Conservation (phyloP, 768 basidiomycete genomes). For the Hemileccinum rubropunctum region DNA sequence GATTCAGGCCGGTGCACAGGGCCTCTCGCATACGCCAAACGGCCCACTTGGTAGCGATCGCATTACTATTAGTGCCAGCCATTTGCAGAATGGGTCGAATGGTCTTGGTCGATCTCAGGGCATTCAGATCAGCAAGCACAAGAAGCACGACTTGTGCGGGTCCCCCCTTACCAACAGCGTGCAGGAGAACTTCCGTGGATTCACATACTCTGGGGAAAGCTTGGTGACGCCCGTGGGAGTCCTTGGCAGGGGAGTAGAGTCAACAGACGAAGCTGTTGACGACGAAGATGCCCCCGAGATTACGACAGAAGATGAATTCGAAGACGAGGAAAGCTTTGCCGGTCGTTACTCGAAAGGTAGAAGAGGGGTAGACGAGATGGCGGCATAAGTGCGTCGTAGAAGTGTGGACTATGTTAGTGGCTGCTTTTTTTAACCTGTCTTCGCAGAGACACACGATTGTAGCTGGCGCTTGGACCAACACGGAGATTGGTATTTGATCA, state of each 20-base stretch:
- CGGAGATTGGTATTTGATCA: conserved; percentile 19
- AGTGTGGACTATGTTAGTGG: conserved; percentile 9
- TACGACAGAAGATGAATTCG: conserved; percentile 76
- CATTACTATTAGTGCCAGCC: conserved; percentile 10
- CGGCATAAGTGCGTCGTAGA: conserved; percentile 25
- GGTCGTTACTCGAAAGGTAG: conserved; percentile 69
- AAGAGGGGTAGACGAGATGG: conserved; percentile 38
- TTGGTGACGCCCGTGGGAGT: conserved; percentile 46
- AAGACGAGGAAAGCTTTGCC: conserved; percentile 58
- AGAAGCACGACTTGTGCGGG: conserved; percentile 43
- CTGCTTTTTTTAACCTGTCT: conserved; percentile 6
- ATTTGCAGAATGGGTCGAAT: conserved; percentile 18
- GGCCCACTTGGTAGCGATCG: conserved; percentile 73
- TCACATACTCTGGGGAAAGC: conserved; percentile 82
- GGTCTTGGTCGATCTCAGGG: conserved; percentile 22
- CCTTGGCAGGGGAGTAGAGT: conserved; percentile 29
- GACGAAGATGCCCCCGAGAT: conserved; percentile 49
- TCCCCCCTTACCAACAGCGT: conserved; percentile 86
- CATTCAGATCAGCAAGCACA: conserved; percentile 54
- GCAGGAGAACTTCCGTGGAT: conserved; percentile 96
- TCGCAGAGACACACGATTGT: neutral
- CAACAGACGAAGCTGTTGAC: conserved; percentile 44
- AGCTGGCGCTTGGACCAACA: conserved; percentile 19
- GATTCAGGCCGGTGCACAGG: conserved; percentile 34
- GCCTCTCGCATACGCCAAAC: conserved; percentile 58